phyloP scores from a whole-genome alignment of 2,329 filamentous ascomycete genomes.

The Xylariaceae sp. region DNA sequence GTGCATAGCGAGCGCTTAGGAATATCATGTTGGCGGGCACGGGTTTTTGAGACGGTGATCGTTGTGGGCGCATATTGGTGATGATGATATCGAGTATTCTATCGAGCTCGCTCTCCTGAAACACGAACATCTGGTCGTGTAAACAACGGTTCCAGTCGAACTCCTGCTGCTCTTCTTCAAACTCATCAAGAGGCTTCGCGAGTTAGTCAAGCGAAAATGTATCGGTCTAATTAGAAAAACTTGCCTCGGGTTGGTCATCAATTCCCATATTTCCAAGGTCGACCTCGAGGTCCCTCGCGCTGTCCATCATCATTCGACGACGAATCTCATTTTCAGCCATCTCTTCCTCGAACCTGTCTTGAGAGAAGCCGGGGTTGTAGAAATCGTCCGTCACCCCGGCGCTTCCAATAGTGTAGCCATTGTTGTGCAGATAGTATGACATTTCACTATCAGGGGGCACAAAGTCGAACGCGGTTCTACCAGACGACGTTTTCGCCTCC shows the following conservation, averaged over 20 bases:
- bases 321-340: constrained; percentile 96
- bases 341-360: constrained; percentile 95
- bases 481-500: constrained; percentile 92
- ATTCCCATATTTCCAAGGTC: constrained; percentile 94
- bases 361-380: constrained; percentile 88
- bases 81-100: constrained; percentile 94
- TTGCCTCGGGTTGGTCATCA: constrained; percentile 91
- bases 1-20: constrained; percentile 91
- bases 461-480: constrained; percentile 94
- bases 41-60: constrained; percentile 95
- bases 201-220: constrained; percentile 36
- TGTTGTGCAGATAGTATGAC: constrained; percentile 92
- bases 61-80: constrained; percentile 96
- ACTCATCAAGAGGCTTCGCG: constrained; percentile 71
- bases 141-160: constrained; percentile 95
- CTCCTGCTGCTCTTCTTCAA: constrained; percentile 88
- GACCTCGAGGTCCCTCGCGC: constrained; percentile 93
- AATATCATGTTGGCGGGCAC: constrained; percentile 98
- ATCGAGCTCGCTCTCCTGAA: constrained; percentile 91
- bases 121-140: constrained; percentile 99
- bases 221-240: constrained; percentile 36
- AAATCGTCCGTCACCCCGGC: constrained; percentile 87
- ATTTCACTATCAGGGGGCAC: constrained; percentile 95
- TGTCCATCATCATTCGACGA: constrained; percentile 98
- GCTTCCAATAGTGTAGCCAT: constrained; percentile 87